A percentile compares a stretch with the other conserved stretches of the same genome.
Conservation (phyloP, 495 filamentous ascomycete species). For the Aspergillus funiculosus region DNA sequence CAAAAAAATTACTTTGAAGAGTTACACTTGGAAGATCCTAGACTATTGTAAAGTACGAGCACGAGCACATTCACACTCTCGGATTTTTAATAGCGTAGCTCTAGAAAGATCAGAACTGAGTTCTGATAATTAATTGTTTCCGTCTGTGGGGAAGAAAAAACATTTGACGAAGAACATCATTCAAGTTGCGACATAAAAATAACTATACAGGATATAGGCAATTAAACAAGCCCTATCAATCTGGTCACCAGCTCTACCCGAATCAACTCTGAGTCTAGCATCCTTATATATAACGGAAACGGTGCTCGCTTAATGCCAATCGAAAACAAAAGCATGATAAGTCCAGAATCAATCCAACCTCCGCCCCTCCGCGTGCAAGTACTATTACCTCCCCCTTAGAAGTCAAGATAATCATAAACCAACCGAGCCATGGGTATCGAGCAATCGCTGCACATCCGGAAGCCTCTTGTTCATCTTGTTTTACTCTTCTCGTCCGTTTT, state of each 20-base stretch:
- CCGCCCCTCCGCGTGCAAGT: conserved; percentile 1
- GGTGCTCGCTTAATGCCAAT: background rate
- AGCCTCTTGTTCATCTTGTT: conserved; percentile 13
- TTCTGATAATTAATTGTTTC: too few species aligned
- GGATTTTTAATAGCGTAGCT: too few species aligned
- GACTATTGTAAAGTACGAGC: background rate
- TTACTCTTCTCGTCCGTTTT: background rate
- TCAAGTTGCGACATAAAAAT: background rate
- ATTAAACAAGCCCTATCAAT: too few species aligned
- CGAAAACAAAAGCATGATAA: too few species aligned
- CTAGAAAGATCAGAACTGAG: too few species aligned
- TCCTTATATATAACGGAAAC: conserved; percentile 3
- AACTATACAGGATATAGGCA: background rate
- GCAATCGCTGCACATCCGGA: conserved; percentile 21
- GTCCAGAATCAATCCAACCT: too few species aligned
- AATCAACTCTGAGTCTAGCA: background rate
- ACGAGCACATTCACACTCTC: too few species aligned
- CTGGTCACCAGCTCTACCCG: background rate
- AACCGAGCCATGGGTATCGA: conserved; percentile 36
- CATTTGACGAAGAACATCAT: background rate
- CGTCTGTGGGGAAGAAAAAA: too few species aligned
- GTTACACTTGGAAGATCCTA: background rate
- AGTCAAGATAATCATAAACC: conserved; percentile 3
- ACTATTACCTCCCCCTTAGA: background rate
- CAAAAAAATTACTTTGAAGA: background rate